Conservation (phyloP, 1,139 yeast species). For the Meyerozyma sp. region DNA sequence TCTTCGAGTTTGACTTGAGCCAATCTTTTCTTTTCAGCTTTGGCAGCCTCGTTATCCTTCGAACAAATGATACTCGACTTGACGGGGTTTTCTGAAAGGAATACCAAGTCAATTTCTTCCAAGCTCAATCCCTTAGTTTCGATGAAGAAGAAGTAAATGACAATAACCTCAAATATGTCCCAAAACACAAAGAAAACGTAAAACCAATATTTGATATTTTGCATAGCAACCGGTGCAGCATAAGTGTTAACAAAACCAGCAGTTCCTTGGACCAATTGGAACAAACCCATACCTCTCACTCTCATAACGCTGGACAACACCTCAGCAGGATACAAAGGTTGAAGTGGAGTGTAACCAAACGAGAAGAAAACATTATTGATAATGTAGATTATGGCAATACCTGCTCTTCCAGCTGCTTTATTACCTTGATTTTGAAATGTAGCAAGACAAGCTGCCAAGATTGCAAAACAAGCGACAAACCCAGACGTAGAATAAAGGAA, state of each 20-base stretch:
- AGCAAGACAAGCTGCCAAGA: conserved; percentile 13
- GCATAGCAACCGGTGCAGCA: conserved; percentile 18
- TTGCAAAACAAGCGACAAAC: conserved; percentile 10
- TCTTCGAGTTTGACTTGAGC: background rate
- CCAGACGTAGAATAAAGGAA: conserved; percentile 13
- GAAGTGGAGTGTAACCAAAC: too few relatives aligned
- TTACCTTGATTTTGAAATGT: conserved; percentile 7
- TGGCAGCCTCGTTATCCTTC: background rate
- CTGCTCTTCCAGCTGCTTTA: background rate
- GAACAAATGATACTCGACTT: background rate
- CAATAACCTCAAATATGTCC: conserved; percentile 14
- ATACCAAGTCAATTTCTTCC: conserved; percentile 23
- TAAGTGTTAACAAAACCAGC: conserved; percentile 15
- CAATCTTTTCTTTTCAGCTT: background rate
- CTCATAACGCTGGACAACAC: background rate
- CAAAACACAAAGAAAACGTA: conserved; percentile 16
- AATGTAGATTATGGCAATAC: too few relatives aligned
- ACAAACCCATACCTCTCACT: background rate
- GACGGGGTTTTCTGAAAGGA: conserved; percentile 5
- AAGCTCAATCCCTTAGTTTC: conserved; percentile 22
- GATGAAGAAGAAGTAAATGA: conserved; percentile 23
- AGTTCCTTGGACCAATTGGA: conserved; percentile 6
- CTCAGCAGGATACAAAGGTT: background rate
- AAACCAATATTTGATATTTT: conserved; percentile 15
- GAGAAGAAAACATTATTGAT: too few relatives aligned